Evolutionary conservation across 768 basidiomycete species (phyloP), one percentile per base, ranked within the genome.

Genomic region (Hericium alpestre): DNA sequence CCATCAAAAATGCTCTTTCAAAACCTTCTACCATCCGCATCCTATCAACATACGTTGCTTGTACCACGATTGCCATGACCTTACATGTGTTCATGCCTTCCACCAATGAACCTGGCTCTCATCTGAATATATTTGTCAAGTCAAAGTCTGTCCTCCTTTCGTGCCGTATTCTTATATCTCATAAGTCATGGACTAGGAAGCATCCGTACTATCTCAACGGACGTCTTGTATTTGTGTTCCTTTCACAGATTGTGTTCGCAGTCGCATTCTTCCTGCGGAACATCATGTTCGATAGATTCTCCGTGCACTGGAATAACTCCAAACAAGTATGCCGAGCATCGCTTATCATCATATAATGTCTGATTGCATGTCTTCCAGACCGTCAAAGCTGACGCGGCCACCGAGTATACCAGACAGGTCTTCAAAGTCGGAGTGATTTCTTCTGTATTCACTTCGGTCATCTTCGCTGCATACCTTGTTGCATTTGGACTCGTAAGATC

Each of bases 121-220:
- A 69, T 41, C 65, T 89, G 6, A 68, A 71, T 0, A 18, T 87
- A 0, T 88, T 89, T 56, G 80, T 86, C 15, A 83, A 81, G 59
- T 88, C 86, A 37, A 83, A 73, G 87, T 86, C 57, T 39, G 75
- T 67, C 3, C 23, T 27, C 23, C 48, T 43, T n/a, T 40, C 18
- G 6, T 25, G 9, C 2, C 27, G 15, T 10, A 40, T 49, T 25
- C 22, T 20, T 7, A 32, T 20, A 12, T 51, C 23, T 25, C 8
- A 15, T 22, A 8, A 51, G 12, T 9, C 3, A 15, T 18, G 10
- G 43, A 13, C 3, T 59, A 88, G 86, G 64, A 88, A 85, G 69
- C 85, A 90, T 58, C 86, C 86, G 0, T 79, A 81, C 60, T 83
- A 87, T 63, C 73, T 89, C 20, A 88, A 88, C 54, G 86, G 85